phyloP scores from a whole-genome alignment of 805 yeast genomes.

The Jamesozyma rosinii region DNA sequence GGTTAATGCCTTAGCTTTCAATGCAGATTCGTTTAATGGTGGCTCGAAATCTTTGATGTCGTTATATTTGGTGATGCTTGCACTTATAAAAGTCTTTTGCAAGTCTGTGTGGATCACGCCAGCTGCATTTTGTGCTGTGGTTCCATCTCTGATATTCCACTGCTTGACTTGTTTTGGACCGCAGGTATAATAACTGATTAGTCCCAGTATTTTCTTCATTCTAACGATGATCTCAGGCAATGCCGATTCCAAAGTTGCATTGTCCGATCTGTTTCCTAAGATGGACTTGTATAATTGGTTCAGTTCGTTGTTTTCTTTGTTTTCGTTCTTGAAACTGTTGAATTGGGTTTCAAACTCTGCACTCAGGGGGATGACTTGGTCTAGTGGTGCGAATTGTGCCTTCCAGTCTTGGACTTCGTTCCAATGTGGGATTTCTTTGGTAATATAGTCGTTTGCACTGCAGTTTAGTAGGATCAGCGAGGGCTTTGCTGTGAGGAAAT shows the following conservation, averaged over 20 bases:
- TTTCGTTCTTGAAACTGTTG: conserved; percentile 25
- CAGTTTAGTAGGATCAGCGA: conserved; percentile 68
- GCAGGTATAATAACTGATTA: conserved; percentile 81
- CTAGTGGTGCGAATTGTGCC: conserved; percentile 47
- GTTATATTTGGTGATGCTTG: conserved; percentile 59
- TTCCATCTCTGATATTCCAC: conserved; percentile 74
- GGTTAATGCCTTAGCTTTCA: conserved; percentile 23
- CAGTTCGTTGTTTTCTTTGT: conserved; percentile 7
- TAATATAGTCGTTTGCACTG: conserved; percentile 55
- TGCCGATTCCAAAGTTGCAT: conserved; percentile 37
- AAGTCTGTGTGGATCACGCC: conserved; percentile 83
- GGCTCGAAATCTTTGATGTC: conserved; percentile 32
- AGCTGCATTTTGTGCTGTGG: conserved; percentile 82
- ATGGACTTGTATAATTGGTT: conserved; percentile 12
- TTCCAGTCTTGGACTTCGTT: conserved; percentile 57
- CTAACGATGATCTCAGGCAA: conserved; percentile 53
- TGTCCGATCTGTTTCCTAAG: conserved; percentile 34
- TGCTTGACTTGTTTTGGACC: conserved; percentile 80
- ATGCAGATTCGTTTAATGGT: conserved; percentile 19
- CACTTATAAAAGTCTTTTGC: conserved; percentile 70
- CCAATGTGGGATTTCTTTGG: conserved; percentile 41
- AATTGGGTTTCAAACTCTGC: conserved; percentile 40
- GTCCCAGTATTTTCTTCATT: conserved; percentile 58
- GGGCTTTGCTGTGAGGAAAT: conserved; percentile 82
- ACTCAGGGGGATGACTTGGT: conserved; percentile 59